Evolutionary conservation across 129 eudicot species (phyloP).

Genomic region (Dittrichia graveolens): DNA sequence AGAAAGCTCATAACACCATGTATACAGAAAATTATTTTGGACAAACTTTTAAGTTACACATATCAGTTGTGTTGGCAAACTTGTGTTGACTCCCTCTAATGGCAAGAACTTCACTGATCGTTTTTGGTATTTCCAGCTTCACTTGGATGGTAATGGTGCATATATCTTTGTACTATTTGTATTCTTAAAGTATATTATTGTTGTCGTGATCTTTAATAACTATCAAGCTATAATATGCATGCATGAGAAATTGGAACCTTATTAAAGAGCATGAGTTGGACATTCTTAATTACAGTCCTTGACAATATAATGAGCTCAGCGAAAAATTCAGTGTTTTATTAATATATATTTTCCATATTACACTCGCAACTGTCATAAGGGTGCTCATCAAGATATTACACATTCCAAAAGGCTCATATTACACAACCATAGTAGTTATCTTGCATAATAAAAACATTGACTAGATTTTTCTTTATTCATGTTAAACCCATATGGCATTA

Average conservation of each 20-base stretch:
- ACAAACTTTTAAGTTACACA: no score
- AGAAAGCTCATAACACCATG: no score
- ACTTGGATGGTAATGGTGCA: background rate
- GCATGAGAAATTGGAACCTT: background rate
- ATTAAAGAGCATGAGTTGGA: background rate
- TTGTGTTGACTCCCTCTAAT: no score
- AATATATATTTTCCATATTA: background rate
- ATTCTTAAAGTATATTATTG: conserved; percentile 7
- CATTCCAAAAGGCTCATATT: conserved; percentile 17
- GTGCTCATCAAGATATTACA: conserved; percentile 8
- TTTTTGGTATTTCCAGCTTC: no score
- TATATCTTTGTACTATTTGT: background rate
- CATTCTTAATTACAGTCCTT: background rate
- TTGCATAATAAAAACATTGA: background rate
- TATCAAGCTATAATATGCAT: conserved; percentile 12
- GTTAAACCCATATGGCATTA: conserved; percentile 44
- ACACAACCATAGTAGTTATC: background rate
- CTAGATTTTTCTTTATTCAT: background rate
- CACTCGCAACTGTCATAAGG: conserved; percentile 14
- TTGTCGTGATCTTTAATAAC: background rate
- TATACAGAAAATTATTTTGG: no score
- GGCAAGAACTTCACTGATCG: no score
- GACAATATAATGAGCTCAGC: background rate
- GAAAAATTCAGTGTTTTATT: background rate
- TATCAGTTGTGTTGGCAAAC: no score